These are phyloP conservation scores for Acmispon strigosus DNA, from an alignment of 306 rosid genomes.

Conservation along the genomic window DNA sequence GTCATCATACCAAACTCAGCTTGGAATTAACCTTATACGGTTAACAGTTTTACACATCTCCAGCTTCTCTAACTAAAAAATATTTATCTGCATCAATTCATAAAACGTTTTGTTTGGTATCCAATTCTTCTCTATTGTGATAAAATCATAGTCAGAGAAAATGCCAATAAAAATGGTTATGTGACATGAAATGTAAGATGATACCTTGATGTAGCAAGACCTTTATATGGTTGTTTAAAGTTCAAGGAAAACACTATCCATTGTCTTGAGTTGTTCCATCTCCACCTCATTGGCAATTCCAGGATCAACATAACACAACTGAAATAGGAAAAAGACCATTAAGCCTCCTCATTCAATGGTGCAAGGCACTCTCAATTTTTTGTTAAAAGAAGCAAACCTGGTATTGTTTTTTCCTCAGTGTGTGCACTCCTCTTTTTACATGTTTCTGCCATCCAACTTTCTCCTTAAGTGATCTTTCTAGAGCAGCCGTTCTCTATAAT, in stretches of 20 bases:
- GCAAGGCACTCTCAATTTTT: neutral
- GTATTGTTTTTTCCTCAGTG: constrained; percentile 66
- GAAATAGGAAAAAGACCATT: constrained; percentile 35
- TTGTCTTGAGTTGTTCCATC: constrained; percentile 61
- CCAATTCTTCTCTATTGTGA: constrained; percentile 8
- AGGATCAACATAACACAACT: constrained; percentile 83
- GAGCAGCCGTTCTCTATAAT: constrained; percentile 54
- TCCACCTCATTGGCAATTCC: constrained; percentile 60
- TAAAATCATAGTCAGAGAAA: neutral
- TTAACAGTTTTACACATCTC: neutral
- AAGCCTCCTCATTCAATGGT: neutral
- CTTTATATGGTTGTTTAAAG: constrained; percentile 28
- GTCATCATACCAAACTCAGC: constrained; percentile 26
- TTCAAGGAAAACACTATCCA: constrained; percentile 61
- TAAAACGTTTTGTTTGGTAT: neutral
- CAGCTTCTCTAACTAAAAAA: neutral
- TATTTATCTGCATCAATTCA: neutral
- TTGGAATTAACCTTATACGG: constrained; percentile 6
- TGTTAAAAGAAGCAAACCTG: constrained; percentile 44
- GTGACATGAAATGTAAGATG: constrained; percentile 8
- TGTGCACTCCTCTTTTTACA: constrained; percentile 78
- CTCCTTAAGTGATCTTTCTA: constrained; percentile 54
- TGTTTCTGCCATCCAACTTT: constrained; percentile 72
- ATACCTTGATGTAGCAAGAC: constrained; percentile 20
- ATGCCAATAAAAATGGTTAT: neutral